Evolutionary conservation across 306 rosid genomes (phyloP).

Genomic region (Inga leiocalycina): DNA sequence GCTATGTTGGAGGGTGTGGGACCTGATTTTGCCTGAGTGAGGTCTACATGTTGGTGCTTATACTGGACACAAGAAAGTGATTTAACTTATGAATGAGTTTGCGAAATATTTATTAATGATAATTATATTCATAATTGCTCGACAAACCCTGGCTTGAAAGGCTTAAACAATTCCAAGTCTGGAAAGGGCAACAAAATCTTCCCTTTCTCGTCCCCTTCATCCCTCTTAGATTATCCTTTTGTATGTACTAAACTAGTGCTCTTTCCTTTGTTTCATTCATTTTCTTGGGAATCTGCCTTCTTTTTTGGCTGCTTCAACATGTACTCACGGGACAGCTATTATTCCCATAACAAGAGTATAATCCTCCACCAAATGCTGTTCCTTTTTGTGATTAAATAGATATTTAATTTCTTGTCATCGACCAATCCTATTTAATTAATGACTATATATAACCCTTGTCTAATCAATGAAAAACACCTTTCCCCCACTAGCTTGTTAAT

Average conservation of each 20-base stretch:
- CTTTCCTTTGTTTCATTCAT: constrained; percentile 56
- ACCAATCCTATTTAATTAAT: not conserved
- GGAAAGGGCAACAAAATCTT: constrained; percentile 30
- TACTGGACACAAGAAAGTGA: constrained; percentile 56
- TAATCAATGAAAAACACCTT: constrained; percentile 33
- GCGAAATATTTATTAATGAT: constrained; percentile 39
- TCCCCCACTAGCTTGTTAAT: constrained; percentile 27
- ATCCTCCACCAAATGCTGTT: constrained; percentile 30
- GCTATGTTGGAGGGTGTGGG: constrained; percentile 40
- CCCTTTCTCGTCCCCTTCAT: constrained; percentile 23
- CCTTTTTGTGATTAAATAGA: not conserved
- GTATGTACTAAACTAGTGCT: constrained; percentile 38
- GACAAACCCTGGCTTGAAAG: constrained; percentile 59
- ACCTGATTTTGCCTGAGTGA: constrained; percentile 47
- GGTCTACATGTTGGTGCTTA: constrained; percentile 70
- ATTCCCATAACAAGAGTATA: constrained; percentile 26
- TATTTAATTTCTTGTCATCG: constrained; percentile 37
- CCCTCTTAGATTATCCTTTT: constrained; percentile 31
- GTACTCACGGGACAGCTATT: constrained; percentile 31
- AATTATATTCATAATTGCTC: constrained; percentile 47
- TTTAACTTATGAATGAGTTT: constrained; percentile 40
- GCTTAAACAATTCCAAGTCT: constrained; percentile 47
- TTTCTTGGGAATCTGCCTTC: constrained; percentile 40
- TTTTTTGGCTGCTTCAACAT: constrained; percentile 33
- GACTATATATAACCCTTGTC: constrained; percentile 1